A percentile compares a stretch with the other conserved stretches of the same genome.
phyloP scores from a whole-genome alignment of 306 rosid species.

The Parietaria judaica region DNA sequence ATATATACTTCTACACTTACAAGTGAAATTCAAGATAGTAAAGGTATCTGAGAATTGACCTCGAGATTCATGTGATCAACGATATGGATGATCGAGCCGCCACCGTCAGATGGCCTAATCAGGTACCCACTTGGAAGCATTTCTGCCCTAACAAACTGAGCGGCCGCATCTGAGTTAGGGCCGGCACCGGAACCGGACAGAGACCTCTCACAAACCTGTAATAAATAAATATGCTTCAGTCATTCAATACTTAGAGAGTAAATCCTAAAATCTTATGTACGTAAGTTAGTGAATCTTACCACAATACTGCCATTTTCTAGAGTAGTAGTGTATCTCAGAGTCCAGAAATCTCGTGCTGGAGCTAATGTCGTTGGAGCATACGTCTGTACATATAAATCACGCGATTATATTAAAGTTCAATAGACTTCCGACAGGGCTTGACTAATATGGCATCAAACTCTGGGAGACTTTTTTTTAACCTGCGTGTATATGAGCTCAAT shows the following conservation, averaged over 20 bases:
- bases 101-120: conserved; percentile 96
- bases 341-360: conserved; percentile 99
- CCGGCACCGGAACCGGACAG: conserved; percentile 91
- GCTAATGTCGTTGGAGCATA: conserved; percentile 93
- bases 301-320: conserved; percentile 91
- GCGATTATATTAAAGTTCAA: neutral
- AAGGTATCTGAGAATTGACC: conserved; percentile 32
- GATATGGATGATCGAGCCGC: conserved; percentile 94
- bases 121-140: conserved; percentile 93
- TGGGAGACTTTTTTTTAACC: conserved; percentile 29
- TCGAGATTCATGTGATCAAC: conserved; percentile 95
- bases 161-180: conserved; percentile 63
- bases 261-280: neutral
- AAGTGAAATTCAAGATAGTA: neutral
- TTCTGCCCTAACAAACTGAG: conserved; percentile 80
- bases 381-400: conserved; percentile 35
- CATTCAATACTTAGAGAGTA: neutral
- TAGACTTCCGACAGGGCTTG: neutral
- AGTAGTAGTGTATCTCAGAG: conserved; percentile 79
- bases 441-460: neutral
- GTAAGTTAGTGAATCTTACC: conserved; percentile 31
- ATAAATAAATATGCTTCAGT: neutral
- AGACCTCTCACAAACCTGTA: conserved; percentile 91
- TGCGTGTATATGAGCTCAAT: conserved; percentile 91
- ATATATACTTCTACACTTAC: neutral